Evolutionary conservation across 306 rosid genomes (phyloP), one percentile per base, ranked within the genome.

Genomic region (Corylus avellana): DNA sequence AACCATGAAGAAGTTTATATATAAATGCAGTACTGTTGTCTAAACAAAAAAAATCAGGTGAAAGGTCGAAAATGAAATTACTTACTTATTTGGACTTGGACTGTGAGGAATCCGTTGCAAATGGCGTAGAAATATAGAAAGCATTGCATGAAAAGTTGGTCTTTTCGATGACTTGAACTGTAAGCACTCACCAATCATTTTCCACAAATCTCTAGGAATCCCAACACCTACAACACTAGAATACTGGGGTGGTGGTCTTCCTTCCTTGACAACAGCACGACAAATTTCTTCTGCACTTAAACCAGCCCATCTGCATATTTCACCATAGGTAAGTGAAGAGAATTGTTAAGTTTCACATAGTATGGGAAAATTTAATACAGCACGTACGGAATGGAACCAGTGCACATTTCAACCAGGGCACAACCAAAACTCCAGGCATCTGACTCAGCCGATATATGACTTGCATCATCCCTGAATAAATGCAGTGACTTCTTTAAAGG

Each of bases 401-500:
- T 95, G 93, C 99, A 95, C 99, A 95, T 95, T 89, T 95, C 99
- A 76, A 95, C 99, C 94, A 95, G 83, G 37, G 99, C 93, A 87
- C 98, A 95, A 82, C 98, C 99, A 88, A 93, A 95, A 91, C 99
- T 95, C 99, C 99, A 95, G 61, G 99, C 98, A 88, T 95, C 99
- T 54, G 97, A 95, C 83, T 93, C 98, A 12, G 88, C 82, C 80
- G 99, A 95, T 81, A 95, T 91, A 81, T 97, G 97, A 73, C 90
- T 90, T 49, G 89, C 96, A 77, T 95, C 98, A 79, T 95, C 99
- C 99, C 99, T 93, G 77, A 95, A 93, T 79, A 90, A 83, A 84
- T 91, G 92, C 74, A 95, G 77, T 12, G 95, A 80, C 83, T 95
- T 95, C 84, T 91, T 92, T 80, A 90, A 92, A 27, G 99, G 99